These are phyloP conservation scores for Hygrocybe punicea DNA, from an alignment of 768 basidiomycete species.

Conservation along the genomic window DNA sequence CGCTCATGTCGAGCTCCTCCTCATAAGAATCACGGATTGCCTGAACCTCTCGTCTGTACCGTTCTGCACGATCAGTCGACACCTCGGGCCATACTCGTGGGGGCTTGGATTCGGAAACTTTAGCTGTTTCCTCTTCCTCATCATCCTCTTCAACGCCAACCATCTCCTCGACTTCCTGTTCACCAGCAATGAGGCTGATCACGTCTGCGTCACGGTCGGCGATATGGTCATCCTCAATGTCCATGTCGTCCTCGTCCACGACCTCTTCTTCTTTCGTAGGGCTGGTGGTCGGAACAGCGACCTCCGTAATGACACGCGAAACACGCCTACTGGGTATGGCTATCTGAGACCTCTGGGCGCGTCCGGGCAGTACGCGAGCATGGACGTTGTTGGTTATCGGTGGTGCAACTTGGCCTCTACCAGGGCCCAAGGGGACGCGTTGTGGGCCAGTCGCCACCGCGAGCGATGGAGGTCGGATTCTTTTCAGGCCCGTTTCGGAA, in stretches of 20 bases:
- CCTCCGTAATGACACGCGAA: conserved; percentile 44
- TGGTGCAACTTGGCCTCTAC: conserved; percentile 44
- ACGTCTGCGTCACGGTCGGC: conserved; percentile 37
- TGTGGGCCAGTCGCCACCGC: conserved; percentile 39
- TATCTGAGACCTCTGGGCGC: conserved; percentile 17
- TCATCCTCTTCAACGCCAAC: conserved; percentile 48
- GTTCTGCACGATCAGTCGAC: conserved; percentile 55
- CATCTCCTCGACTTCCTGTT: conserved; percentile 65
- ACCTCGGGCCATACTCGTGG: conserved; percentile 72
- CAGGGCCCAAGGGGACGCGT: conserved; percentile 66
- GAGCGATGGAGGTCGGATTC: conserved; percentile 61
- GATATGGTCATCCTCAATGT: conserved; percentile 41
- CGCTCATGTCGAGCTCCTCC: conserved; percentile 69
- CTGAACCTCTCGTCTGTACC: conserved; percentile 60
- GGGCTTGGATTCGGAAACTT: conserved; percentile 35
- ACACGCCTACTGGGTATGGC: conserved; percentile 34
- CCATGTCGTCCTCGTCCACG: conserved; percentile 44
- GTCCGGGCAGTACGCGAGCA: conserved; percentile 31
- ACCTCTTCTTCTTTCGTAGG: conserved; percentile 35
- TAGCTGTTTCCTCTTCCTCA: conserved; percentile 27
- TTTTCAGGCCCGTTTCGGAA: conserved; percentile 54
- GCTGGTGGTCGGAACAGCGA: conserved; percentile 29
- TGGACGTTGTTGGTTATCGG: conserved; percentile 43
- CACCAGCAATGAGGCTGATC: conserved; percentile 40
- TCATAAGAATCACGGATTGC: conserved; percentile 64